Evolutionary conservation across 1,284 basidiomycete species (phyloP), one percentile per base, ranked within the genome.

Genomic region (Microbotryum violaceum): DNA sequence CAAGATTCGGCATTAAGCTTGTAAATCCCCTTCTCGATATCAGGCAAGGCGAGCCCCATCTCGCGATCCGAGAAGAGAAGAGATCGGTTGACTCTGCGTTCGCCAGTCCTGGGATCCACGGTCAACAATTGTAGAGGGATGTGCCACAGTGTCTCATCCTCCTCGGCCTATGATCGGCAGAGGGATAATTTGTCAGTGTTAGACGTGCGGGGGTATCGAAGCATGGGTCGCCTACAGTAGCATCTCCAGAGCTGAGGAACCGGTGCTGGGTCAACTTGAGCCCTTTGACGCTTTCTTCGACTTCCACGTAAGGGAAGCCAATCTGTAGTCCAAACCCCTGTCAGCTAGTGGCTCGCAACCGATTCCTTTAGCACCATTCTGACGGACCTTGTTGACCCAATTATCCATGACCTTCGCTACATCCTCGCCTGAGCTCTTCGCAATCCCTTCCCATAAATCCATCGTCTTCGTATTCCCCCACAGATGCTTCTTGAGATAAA

Each of bases 61-160:
- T 85, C 65, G 83, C 81, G 82, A 79, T 48, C 81, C 78, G 68
- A 81, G 83, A 76, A 94, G 82, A 60, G 88, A 18, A 42, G 37
- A 10, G 37, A 5, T 42, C 37, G 37, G 16, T 42, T 6, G 75
- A 16, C 75, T 75, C 58, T 64, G 49, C 54, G 48, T 31, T 54
- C 60, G 4, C 80, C 71, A 68, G 84, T 83, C 49, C 88, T 88
- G 9, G 73, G 75, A 60, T 82, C 81, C 46, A 84, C 77, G 4
- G 86, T 86, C 70, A 89, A 78, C 65, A 97, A 76, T 71, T 83
- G 83, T 64, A 97, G 79, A 14, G 94, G 94, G 46, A 97, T 76
- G 58, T 73, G 85, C 93, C 94, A 97, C 64, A 91, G 80, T 3
- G 91, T 96, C 77, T 91, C 81, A 73, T 97, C 93, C 69, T 97